Evolutionary conservation across 2,329 filamentous ascomycete species (phyloP).

Genomic region (Trichoderma citrinoviride): DNA sequence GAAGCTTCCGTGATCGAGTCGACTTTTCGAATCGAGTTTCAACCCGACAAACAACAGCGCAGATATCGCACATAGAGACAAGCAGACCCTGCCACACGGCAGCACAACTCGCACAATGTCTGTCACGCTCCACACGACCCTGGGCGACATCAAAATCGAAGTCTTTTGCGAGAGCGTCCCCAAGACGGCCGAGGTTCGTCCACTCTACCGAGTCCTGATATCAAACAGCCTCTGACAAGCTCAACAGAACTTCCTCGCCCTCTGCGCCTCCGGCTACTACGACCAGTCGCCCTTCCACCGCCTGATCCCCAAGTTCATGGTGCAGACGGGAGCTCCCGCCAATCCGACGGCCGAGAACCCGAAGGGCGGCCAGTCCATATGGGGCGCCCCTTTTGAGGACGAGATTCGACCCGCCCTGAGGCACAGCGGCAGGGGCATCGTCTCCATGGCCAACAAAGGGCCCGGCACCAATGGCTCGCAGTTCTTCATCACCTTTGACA

Average conservation of each 20-base stretch:
- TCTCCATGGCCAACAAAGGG: constrained; percentile 79
- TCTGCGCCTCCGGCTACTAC: constrained; percentile 79
- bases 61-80: not conserved
- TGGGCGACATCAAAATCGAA: constrained; percentile 91
- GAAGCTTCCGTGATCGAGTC: not conserved
- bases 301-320: constrained; percentile 77
- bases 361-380: constrained; percentile 71
- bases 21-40: not conserved
- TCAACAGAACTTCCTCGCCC: constrained; percentile 76
- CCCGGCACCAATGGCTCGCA: constrained; percentile 72
- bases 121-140: constrained; percentile 77
- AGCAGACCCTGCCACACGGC: not conserved
- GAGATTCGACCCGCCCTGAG: constrained; percentile 70
- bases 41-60: not conserved
- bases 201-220: no score
- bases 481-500: constrained; percentile 77
- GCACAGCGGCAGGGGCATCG: constrained; percentile 66
- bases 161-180: constrained; percentile 94
- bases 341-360: constrained; percentile 55
- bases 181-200: constrained; percentile 75
- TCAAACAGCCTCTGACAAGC: not conserved
- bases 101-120: constrained; percentile 48
- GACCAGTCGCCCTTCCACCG: constrained; percentile 74
- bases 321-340: constrained; percentile 68
- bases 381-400: constrained; percentile 71